Evolutionary conservation across 805 yeast genomes (phyloP), one percentile per base, ranked within the genome.

Genomic region (Candida pini): DNA sequence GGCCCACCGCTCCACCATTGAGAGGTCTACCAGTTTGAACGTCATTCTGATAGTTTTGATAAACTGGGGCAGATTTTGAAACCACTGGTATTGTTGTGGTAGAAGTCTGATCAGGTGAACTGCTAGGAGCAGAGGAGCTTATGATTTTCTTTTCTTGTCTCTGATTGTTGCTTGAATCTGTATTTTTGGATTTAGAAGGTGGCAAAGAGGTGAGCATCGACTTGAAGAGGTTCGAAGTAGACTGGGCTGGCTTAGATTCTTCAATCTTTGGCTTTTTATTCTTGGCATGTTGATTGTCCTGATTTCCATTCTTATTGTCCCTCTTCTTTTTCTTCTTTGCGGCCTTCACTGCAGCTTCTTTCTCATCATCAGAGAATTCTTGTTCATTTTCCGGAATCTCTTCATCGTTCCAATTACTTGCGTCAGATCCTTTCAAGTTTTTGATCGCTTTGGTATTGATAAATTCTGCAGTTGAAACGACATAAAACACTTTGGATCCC

Each of bases 291-390:
- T 36, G 36, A n/a, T n/a, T 28, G 15, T 30, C 5, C 18, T 18
- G 34, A 33, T 36, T 40, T 36, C 42, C 41, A 37, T 43, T 51
- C 26, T 39, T 40, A 50, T 55, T 39, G 44, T 61, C 67, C 41
- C 63, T 68, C 47, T 73, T 76, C 58, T 74, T 73, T 39, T 71
- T 73, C 59, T 81, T 85, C 55, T 71, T 78, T 16, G 68, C 58
- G 34, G 71, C 73, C 53, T 82, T 89, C 29, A 73, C 74, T 23
- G 74, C 80, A 47, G 77, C 72, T 56, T 92, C 97, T 41, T 74
- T 75, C 53, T 90, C 97, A 58, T 92, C 97, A 56, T 92, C 97
- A 2, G 96, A 85, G 47, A 81, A 90, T 54, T 90, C 97, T 56
- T 86, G 95, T 56, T 92, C 97, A 20, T 84, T 94, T 47, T 79